These are phyloP conservation scores for Xanthoparmelia taractica DNA, from an alignment of 495 filamentous ascomycete species.

Conservation along the genomic window DNA sequence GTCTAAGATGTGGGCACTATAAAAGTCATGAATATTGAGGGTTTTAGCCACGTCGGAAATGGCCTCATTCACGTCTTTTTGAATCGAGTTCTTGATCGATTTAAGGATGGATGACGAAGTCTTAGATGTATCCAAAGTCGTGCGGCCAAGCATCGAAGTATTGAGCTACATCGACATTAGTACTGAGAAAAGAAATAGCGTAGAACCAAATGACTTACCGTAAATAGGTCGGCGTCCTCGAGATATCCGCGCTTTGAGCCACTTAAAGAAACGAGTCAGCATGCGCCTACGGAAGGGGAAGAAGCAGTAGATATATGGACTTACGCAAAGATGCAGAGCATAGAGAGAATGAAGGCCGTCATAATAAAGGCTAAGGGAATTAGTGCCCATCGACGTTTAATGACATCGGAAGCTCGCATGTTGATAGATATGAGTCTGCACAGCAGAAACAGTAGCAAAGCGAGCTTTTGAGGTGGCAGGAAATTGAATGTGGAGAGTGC, in stretches of 20 bases:
- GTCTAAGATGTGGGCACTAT: conserved; percentile 62
- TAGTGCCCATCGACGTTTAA: conserved; percentile 5
- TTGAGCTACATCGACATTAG: conserved; percentile 44
- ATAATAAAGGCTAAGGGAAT: conserved; percentile 18
- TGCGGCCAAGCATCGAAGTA: conserved; percentile 52
- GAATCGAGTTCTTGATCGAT: conserved; percentile 23
- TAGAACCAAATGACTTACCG: conserved; percentile 40
- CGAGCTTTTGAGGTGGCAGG: not conserved
- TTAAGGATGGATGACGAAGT: conserved; percentile 25
- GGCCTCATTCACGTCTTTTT: conserved; percentile 32
- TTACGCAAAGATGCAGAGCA: conserved; percentile 61
- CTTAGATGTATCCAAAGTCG: conserved; percentile 34
- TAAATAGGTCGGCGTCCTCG: conserved; percentile 56
- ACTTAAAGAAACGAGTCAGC: conserved; percentile 41
- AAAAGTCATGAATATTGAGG: conserved; percentile 62
- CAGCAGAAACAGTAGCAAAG: conserved; percentile 6
- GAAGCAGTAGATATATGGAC: not conserved
- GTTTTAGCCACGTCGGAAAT: conserved; percentile 40
- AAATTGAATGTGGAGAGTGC: not conserved
- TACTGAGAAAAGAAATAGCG: conserved; percentile 15
- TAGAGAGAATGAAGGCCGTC: conserved; percentile 56
- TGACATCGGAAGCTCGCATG: conserved; percentile 3
- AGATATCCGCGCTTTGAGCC: conserved; percentile 39
- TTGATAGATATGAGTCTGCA: conserved; percentile 2
- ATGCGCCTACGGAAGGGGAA: not conserved